Percentiles rank a stretch among this genome's conserved stretches.
Evolutionary conservation across 2,329 filamentous ascomycete species (phyloP).

Genomic region (Neopestalotiopsis clavispora): DNA sequence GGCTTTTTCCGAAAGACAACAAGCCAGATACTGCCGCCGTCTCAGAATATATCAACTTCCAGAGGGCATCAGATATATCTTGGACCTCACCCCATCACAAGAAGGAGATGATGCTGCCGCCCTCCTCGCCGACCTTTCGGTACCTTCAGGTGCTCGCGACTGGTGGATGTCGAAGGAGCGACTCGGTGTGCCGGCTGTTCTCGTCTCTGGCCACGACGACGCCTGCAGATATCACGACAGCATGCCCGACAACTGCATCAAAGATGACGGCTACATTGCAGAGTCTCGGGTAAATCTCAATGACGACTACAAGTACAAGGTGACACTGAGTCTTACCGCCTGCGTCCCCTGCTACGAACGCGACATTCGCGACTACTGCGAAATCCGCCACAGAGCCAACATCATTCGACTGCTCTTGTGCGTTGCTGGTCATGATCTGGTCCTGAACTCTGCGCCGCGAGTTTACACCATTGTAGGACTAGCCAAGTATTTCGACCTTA

Average conservation of each 20-base stretch:
- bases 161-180: conserved; percentile 54
- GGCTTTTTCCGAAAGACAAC: background rate
- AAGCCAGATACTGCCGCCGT: background rate
- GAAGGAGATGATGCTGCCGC: conserved; percentile 68
- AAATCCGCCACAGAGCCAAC: conserved; percentile 64
- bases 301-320: background rate
- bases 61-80: conserved; percentile 56
- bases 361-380: conserved; percentile 63
- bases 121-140: conserved; percentile 61
- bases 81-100: conserved; percentile 66
- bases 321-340: conserved; percentile 26
- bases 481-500: conserved; percentile 62
- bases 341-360: conserved; percentile 28
- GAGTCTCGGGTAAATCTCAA: conserved; percentile 9
- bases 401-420: conserved; percentile 67
- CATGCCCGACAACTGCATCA: conserved; percentile 23
- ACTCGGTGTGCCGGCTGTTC: conserved; percentile 41
- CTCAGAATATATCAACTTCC: background rate
- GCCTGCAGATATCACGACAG: conserved; percentile 28
- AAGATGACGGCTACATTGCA: background rate
- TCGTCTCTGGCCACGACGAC: conserved; percentile 56
- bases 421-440: conserved; percentile 58
- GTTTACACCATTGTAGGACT: conserved; percentile 70
- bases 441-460: conserved; percentile 68
- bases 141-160: conserved; percentile 57